These are phyloP conservation scores for Saccharomyces kudriavzevii DNA, from an alignment of 805 yeast genomes.

Conservation along the genomic window DNA sequence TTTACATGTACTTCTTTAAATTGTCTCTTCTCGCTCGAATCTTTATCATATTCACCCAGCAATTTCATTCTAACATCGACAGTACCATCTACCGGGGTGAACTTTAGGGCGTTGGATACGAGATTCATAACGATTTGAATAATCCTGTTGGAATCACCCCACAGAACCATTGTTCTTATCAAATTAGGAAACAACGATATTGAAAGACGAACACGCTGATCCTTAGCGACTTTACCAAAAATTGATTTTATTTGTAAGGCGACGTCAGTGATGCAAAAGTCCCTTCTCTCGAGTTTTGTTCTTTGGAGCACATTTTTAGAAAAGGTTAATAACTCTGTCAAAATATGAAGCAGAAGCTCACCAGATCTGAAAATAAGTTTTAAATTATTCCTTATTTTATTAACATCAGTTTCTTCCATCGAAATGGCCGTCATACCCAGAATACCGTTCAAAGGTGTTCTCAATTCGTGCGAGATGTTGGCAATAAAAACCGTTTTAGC, in stretches of 20 bases:
- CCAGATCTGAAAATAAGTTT: constrained; percentile 86
- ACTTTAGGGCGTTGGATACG: constrained; percentile 83
- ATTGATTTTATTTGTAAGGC: constrained; percentile 80
- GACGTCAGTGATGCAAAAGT: constrained; percentile 72
- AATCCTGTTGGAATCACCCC: constrained; percentile 85
- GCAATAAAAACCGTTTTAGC: constrained; percentile 93
- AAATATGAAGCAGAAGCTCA: constrained; percentile 75
- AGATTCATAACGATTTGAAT: constrained; percentile 88
- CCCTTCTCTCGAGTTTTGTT: constrained; percentile 72
- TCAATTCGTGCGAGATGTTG: constrained; percentile 83
- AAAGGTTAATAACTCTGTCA: constrained; percentile 85
- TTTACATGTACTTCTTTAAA: constrained; percentile 42
- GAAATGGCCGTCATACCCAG: constrained; percentile 93
- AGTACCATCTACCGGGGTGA: constrained; percentile 82
- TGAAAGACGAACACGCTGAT: constrained; percentile 62
- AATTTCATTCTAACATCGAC: constrained; percentile 57
- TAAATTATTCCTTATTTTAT: constrained; percentile 63
- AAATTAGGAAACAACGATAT: constrained; percentile 56
- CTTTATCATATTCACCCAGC: constrained; percentile 65
- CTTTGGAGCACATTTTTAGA: constrained; percentile 81
- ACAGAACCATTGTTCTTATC: constrained; percentile 54
- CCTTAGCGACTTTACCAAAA: constrained; percentile 70
- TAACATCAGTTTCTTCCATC: constrained; percentile 70
- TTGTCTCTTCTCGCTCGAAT: constrained; percentile 34
- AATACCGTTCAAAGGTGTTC: constrained; percentile 94